Conservation (phyloP, 805 yeast genomes). For the Metschnikowia hibisci region DNA sequence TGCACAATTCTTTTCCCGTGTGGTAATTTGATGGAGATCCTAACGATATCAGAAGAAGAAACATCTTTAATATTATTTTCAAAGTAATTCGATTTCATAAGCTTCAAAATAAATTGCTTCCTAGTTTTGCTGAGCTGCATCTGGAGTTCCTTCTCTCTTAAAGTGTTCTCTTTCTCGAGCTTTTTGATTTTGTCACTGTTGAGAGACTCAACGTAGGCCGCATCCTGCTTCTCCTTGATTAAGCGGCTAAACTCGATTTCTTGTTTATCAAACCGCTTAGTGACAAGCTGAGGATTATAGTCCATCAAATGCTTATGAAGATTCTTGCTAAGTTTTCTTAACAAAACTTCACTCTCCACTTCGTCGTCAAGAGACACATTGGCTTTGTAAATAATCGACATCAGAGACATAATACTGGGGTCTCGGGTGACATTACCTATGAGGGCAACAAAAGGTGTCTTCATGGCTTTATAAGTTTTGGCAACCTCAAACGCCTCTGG, state of each 20-base stretch:
- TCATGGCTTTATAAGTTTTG: constrained; percentile 24
- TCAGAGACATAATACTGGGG: constrained; percentile 35
- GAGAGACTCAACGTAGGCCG: constrained; percentile 38
- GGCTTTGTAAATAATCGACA: constrained; percentile 36
- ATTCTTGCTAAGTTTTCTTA: constrained; percentile 22
- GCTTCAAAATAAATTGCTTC: constrained; percentile 19
- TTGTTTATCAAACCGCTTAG: constrained; percentile 35
- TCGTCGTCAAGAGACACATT: constrained; percentile 25
- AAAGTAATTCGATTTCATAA: constrained; percentile 15
- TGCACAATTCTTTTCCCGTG: constrained; percentile 48
- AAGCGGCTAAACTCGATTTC: constrained; percentile 39
- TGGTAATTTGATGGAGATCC: constrained; percentile 53
- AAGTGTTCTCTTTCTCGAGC: constrained; percentile 34
- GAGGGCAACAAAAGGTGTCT: constrained; percentile 36
- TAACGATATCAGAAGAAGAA: constrained; percentile 15
- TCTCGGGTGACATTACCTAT: constrained; percentile 34
- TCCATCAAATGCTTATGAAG: constrained; percentile 24
- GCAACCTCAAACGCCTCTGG: constrained; percentile 41
- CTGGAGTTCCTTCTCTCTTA: constrained; percentile 9
- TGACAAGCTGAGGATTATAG: constrained; percentile 38
- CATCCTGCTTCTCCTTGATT: constrained; percentile 41
- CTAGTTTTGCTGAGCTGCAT: constrained; percentile 10
- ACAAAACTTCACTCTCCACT: constrained; percentile 8
- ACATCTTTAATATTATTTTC: constrained; percentile 8
- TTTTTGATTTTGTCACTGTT: constrained; percentile 53